Evolutionary conservation across 208 protist species (phyloP).

Genomic region (Wallacemonas sp.): DNA sequence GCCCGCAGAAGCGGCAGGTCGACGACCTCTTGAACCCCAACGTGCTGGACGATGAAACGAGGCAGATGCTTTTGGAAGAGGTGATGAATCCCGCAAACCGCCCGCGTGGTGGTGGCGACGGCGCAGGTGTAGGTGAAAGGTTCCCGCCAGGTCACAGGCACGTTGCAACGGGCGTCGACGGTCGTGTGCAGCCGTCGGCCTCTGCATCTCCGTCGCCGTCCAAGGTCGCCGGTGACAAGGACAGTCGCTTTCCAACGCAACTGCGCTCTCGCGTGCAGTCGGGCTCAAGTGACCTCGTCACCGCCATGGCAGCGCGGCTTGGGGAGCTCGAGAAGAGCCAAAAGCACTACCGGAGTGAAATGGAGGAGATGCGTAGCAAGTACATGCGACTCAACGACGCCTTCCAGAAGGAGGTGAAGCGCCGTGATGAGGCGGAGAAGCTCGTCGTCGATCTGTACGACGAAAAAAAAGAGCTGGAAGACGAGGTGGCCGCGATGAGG

Average conservation of each 20-base stretch:
- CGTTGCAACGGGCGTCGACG: background rate
- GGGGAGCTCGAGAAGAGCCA: conserved; percentile 66
- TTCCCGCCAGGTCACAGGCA: background rate
- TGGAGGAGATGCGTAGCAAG: conserved; percentile 73
- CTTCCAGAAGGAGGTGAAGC: conserved; percentile 47
- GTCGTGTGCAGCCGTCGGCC: background rate
- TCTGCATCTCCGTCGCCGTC: background rate
- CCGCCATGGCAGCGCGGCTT: conserved; percentile 70
- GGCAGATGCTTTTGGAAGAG: conserved; percentile 59
- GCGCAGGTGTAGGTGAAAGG: background rate
- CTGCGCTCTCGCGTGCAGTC: conserved; percentile 49
- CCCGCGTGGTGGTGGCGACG: conserved; percentile 5
- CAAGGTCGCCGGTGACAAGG: background rate
- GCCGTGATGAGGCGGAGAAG: conserved; percentile 66
- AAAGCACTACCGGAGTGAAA: conserved; percentile 62
- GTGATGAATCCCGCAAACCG: conserved; percentile 29
- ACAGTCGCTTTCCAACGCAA: conserved; percentile 39
- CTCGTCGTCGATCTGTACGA: conserved; percentile 68
- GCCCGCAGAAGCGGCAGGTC: conserved; percentile 20
- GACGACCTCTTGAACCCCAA: conserved; percentile 67
- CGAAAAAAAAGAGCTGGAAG: conserved; percentile 64
- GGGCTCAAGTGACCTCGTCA: conserved; percentile 53
- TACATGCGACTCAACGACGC: conserved; percentile 42
- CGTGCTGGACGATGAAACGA: conserved; percentile 81
- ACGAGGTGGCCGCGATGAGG: conserved; percentile 42